Percentiles rank a stretch among this genome's conserved stretches.
Conservation (phyloP, 202 grass and related monocot species). For the Zoysia matrella region DNA sequence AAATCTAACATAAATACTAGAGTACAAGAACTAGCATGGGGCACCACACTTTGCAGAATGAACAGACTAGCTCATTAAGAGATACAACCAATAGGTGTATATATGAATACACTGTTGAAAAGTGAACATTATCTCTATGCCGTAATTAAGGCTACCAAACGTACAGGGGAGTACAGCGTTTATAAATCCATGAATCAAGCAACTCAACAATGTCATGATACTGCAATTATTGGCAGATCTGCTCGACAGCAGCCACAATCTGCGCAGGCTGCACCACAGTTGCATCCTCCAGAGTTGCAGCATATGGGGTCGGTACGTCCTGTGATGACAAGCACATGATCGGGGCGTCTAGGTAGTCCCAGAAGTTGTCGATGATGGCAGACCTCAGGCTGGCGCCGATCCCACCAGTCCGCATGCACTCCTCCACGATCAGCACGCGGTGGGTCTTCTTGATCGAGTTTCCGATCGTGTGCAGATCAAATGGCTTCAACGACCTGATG, state of each 20-base stretch:
- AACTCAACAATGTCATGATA: background rate
- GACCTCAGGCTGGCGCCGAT: too few relatives aligned
- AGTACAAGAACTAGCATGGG: background rate
- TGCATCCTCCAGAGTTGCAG: conserved; percentile 61
- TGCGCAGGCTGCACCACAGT: conserved; percentile 78
- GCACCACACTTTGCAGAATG: background rate
- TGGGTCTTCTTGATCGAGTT: conserved; percentile 83
- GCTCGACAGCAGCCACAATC: conserved; percentile 58
- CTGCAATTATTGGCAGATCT: conserved; percentile 11
- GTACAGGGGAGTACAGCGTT: background rate
- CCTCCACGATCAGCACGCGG: conserved; percentile 76
- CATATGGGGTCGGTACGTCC: conserved; percentile 79
- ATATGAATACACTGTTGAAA: background rate
- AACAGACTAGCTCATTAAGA: background rate
- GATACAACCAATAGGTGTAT: background rate
- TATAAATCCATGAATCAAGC: conserved; percentile 11
- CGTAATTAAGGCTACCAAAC: conserved; percentile 1
- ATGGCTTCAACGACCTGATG: conserved; percentile 74
- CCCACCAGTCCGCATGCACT: conserved; percentile 31
- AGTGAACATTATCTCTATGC: conserved; percentile 14
- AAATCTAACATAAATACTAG: background rate
- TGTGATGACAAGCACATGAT: conserved; percentile 80
- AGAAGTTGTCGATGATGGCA: too few relatives aligned
- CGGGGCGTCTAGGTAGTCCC: conserved; percentile 50
- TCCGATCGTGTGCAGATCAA: conserved; percentile 67